Base-by-base conservation (phyloP, 1,139 yeast genomes). In the Suhomyces chickasaworum region DNA sequence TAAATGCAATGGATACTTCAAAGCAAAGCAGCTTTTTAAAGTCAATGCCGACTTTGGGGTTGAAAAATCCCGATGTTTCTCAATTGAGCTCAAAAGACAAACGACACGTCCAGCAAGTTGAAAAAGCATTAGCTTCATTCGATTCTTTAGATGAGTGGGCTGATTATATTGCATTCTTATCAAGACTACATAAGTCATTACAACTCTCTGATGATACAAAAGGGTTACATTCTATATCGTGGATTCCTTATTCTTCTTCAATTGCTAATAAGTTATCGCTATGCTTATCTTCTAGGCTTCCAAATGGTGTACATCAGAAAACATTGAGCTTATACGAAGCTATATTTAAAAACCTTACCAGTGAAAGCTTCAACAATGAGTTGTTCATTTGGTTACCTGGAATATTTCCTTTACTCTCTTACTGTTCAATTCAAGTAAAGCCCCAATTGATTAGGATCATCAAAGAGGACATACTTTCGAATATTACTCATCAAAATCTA, bases 141-240 rank as follows among this genome's bases (percentile, higher is more conserved):
- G 97, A 89, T 46, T 66, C 83, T n/a, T 84, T 90, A 1, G 86
- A 84, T 36, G 98, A 91, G 70, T 93, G 99, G 99, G 98, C 99
- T n/a, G 99, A 93, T 62, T 90, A 91, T 64, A 93, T 93, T 48
- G 86, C 97, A 17, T 90, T 89, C 62, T 71, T 95, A 39, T 83
- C 93, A 1, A 81, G 87, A 53, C 75, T 93, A 10, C 83, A 84
- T 52, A 88, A 89, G 62, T 84, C 93, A 0, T 67, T 90, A 33
- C 75, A 64, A 51, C 58, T 69, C 22, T 58, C 56, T 5, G 68
- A 61, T 1, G 69, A 63, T 46, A 38, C 63, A 67, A 9, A 68
- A 64, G 43, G 64, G 55, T 7, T 23, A 7, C 37, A 66, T 74
- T 69, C 86, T 2, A 35, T 51, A 12, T 2, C 77, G 67, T 55